Evolutionary conservation across 257 asterid genomes (phyloP).

Genomic region (Gentiana straminea): DNA sequence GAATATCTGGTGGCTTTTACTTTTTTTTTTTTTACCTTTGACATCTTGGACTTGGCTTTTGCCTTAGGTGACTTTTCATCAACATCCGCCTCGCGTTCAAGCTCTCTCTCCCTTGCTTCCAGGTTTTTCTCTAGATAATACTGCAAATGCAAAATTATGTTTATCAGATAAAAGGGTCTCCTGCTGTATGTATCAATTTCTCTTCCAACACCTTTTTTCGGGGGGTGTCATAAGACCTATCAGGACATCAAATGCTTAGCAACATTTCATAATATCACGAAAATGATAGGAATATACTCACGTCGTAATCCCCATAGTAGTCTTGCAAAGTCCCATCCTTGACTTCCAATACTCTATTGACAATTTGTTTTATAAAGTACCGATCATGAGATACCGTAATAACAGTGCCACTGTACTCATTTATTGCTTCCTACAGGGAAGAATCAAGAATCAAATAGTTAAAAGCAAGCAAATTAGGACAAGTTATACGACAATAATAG

Average conservation of each 20-base stretch:
- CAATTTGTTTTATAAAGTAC: constrained; percentile 92
- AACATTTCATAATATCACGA: too few relatives aligned
- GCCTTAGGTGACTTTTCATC: constrained; percentile 88
- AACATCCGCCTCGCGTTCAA: constrained; percentile 98
- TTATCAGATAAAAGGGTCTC: not conserved
- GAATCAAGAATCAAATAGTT: constrained; percentile 7
- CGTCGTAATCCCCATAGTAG: constrained; percentile 91
- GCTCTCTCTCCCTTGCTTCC: constrained; percentile 81
- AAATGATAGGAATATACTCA: constrained; percentile 19
- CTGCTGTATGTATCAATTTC: not conserved
- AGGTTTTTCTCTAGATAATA: constrained; percentile 96
- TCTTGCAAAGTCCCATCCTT: constrained; percentile 75
- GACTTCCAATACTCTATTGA: constrained; percentile 91
- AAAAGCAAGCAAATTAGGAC: not conserved
- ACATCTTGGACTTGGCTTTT: constrained; percentile 97
- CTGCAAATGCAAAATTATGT: constrained; percentile 27
- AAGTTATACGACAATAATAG: not conserved
- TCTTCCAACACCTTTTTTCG: not conserved
- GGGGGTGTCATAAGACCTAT: too few relatives aligned
- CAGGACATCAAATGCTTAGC: too few relatives aligned
- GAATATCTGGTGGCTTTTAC: too few relatives aligned
- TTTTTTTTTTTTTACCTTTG: constrained; percentile 46
- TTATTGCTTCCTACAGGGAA: constrained; percentile 72
- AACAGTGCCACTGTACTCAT: constrained; percentile 87
- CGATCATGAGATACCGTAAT: constrained; percentile 96